Conservation (phyloP, 2,329 filamentous ascomycete species). For the Paradendryphiella salina region DNA sequence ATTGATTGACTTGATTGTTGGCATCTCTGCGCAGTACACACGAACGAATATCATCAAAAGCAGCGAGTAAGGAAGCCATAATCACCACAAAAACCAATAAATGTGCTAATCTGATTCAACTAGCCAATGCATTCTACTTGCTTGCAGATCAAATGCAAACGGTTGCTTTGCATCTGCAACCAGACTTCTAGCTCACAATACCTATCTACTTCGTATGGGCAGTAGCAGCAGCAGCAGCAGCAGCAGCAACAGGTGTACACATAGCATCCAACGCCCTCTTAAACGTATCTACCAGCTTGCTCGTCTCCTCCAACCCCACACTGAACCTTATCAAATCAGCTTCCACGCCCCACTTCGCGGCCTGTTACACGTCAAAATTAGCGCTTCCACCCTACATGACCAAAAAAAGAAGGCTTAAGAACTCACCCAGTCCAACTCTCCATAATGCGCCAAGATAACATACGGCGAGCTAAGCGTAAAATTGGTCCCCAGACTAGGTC, state of each 20-base stretch:
- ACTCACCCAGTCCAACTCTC: conserved; percentile 83
- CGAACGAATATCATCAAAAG: too few species aligned
- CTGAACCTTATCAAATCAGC: conserved; percentile 81
- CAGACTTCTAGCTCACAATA: too few species aligned
- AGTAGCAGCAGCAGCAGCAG: too few species aligned
- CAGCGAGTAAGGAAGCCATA: too few species aligned
- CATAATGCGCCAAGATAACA: conserved; percentile 87
- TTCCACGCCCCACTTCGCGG: conserved; percentile 77
- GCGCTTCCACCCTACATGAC: too few species aligned
- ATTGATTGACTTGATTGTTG: too few species aligned
- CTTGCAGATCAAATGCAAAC: too few species aligned
- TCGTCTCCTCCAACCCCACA: conserved; percentile 81
- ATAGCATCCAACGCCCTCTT: conserved; percentile 68
- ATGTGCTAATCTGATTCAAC: too few species aligned
- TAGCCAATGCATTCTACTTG: too few species aligned
- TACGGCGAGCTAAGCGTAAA: conserved; percentile 94
- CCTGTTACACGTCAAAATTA: conserved; percentile 49
- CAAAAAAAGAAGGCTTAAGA: background rate
- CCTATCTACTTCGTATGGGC: background rate
- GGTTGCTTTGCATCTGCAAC: too few species aligned
- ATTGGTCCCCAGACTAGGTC: conserved; percentile 93
- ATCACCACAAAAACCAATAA: too few species aligned
- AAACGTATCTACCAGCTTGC: conserved; percentile 67
- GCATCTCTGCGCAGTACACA: too few species aligned
- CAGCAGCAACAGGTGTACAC: background rate